These are phyloP conservation scores for Xanthoconium stramineum DNA, from an alignment of 768 basidiomycete species.

Conservation along the genomic window DNA sequence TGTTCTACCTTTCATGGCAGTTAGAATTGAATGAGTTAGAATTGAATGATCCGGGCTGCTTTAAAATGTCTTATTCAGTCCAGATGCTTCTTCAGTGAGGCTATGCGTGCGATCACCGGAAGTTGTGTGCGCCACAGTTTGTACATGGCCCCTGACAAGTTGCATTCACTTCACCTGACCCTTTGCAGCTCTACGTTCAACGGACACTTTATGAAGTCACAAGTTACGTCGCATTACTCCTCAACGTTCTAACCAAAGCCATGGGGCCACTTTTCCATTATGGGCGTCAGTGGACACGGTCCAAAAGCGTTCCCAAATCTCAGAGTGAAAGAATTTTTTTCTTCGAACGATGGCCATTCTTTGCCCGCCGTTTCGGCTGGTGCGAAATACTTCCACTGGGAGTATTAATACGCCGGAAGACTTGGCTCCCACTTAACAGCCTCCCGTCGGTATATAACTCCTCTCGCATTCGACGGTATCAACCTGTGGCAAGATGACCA, in stretches of 20 bases:
- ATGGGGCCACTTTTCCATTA: conserved; percentile 4
- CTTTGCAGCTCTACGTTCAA: not conserved
- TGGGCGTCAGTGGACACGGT: not conserved
- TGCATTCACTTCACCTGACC: not conserved
- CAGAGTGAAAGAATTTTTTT: conserved; percentile 30
- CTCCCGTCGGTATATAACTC: not conserved
- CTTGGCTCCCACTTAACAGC: not conserved
- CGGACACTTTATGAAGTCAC: not conserved
- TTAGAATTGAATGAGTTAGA: too few species aligned
- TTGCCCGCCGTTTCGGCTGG: conserved; percentile 17
- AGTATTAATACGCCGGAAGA: conserved; percentile 8
- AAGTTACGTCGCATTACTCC: not conserved
- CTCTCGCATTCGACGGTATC: not conserved
- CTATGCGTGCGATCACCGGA: not conserved
- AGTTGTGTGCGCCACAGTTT: not conserved
- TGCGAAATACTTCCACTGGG: not conserved
- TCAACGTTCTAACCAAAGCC: not conserved
- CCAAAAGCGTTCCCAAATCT: not conserved
- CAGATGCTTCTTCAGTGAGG: too few species aligned
- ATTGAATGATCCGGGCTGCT: too few species aligned
- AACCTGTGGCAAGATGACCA: conserved; percentile 1
- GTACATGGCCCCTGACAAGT: conserved; percentile 4
- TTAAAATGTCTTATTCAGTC: too few species aligned
- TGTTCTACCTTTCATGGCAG: too few species aligned
- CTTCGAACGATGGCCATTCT: conserved; percentile 9